Evolutionary conservation across 2,329 filamentous ascomycete genomes (phyloP).

Genomic region (Thelonectria discophora): DNA sequence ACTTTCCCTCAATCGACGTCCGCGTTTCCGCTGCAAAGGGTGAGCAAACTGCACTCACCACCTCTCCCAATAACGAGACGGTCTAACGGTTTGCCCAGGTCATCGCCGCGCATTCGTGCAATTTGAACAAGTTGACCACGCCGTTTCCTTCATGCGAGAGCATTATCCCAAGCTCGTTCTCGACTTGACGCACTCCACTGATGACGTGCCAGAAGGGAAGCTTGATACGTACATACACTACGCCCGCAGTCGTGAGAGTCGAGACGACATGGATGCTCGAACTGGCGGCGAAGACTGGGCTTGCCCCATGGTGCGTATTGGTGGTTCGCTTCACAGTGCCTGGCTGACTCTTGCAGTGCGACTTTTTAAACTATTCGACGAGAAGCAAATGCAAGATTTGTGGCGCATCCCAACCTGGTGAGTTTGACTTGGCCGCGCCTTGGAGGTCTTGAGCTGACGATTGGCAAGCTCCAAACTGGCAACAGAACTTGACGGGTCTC

Average conservation of each 20-base stretch:
- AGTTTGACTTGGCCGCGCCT: slow-evolving; percentile 10
- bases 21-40: slow-evolving; percentile 50
- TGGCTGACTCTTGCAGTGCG: slow-evolving; percentile 46
- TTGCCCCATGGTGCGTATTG: slow-evolving; percentile 45
- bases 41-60: slow-evolving; percentile 28
- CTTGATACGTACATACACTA: slow-evolving; percentile 53
- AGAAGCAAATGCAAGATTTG: slow-evolving; percentile 52
- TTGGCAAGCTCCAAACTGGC: slow-evolving; percentile 42
- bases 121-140: slow-evolving; percentile 51
- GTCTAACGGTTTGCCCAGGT: slow-evolving; percentile 45
- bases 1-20: slow-evolving; percentile 51
- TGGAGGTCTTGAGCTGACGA: slow-evolving; percentile 6
- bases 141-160: slow-evolving; percentile 53
- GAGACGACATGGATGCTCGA: slow-evolving; percentile 41
- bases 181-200: slow-evolving; percentile 48
- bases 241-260: slow-evolving; percentile 50
- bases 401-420: slow-evolving; percentile 45
- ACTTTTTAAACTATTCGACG: slow-evolving; percentile 52
- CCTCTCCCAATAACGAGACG: background rate
- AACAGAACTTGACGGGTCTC: slow-evolving; percentile 55
- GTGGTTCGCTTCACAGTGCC: background rate
- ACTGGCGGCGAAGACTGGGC: slow-evolving; percentile 46
- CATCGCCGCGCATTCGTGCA: slow-evolving; percentile 54
- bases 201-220: slow-evolving; percentile 51
- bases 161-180: slow-evolving; percentile 53